Conservation (phyloP, 176 grass and related monocot species). For the Dendrocalamus sinicus region DNA sequence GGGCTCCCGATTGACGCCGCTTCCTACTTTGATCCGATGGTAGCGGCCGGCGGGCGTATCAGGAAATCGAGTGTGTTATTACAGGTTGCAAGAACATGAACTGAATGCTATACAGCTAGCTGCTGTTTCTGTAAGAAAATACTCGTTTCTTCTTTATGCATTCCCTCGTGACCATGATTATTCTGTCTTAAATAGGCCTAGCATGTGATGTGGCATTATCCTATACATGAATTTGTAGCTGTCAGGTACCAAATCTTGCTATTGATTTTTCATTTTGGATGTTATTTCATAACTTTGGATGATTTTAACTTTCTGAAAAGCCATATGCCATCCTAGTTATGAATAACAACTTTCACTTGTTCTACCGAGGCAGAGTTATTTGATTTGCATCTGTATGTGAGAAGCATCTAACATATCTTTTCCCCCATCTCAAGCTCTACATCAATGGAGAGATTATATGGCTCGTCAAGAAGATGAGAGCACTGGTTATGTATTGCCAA, state of each 20-base stretch:
- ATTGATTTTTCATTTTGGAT: not conserved
- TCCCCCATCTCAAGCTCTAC: slow-evolving; percentile 58
- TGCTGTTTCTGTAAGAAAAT: slow-evolving; percentile 73
- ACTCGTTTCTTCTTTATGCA: slow-evolving; percentile 13
- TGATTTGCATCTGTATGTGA: not conserved
- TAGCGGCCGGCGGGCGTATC: too few species aligned
- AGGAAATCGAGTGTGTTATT: slow-evolving; percentile 6
- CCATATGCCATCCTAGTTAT: slow-evolving; percentile 18
- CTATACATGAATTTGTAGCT: not conserved
- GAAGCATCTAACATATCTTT: slow-evolving; percentile 16
- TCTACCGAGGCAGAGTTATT: not conserved
- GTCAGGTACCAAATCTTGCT: not conserved
- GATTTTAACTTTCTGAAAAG: not conserved
- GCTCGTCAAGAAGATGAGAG: slow-evolving; percentile 90
- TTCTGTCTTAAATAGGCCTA: slow-evolving; percentile 17
- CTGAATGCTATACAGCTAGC: slow-evolving; percentile 76
- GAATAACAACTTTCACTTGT: not conserved
- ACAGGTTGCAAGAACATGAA: slow-evolving; percentile 85
- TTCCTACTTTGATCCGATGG: too few species aligned
- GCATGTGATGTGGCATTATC: not conserved
- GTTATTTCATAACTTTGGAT: not conserved
- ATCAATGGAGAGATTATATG: slow-evolving; percentile 81
- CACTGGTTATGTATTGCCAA: slow-evolving; percentile 94
- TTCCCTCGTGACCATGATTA: slow-evolving; percentile 14
- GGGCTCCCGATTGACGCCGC: too few species aligned